Evolutionary conservation across 2,329 filamentous ascomycete species (phyloP).

Genomic region (Phyllosticta citriasiana): DNA sequence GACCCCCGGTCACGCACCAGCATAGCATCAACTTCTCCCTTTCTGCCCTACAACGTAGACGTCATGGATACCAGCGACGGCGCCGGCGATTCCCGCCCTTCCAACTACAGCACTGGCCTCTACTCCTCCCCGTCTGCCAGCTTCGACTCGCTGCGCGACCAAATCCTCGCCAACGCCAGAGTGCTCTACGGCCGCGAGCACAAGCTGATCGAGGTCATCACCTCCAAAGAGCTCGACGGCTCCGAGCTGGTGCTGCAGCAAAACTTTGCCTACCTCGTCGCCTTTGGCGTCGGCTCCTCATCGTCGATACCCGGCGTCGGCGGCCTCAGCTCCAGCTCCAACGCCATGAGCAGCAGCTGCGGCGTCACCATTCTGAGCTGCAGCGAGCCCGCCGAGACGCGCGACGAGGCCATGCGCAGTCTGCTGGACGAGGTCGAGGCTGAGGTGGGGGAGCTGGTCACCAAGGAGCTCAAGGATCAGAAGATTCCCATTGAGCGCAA

Average conservation of each 20-base stretch:
- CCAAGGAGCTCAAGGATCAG: conserved; percentile 11
- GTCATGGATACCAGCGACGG: background rate
- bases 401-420: conserved; percentile 9
- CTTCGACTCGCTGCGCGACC: background rate
- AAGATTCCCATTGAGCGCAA: conserved; percentile 9
- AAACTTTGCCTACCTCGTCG: conserved; percentile 7
- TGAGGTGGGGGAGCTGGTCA: conserved; percentile 9
- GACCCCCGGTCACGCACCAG: background rate
- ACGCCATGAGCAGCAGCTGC: background rate
- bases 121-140: background rate
- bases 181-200: conserved; percentile 6
- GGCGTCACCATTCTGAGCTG: conserved; percentile 6
- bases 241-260: conserved; percentile 9
- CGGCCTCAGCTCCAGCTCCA: background rate
- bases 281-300: conserved; percentile 1
- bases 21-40: background rate
- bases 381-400: conserved; percentile 7
- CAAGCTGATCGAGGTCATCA: conserved; percentile 10
- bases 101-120: background rate
- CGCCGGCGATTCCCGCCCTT: background rate
- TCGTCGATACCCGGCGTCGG: background rate
- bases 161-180: conserved; percentile 9
- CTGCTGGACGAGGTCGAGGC: conserved; percentile 10
- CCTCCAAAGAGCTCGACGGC: conserved; percentile 9
- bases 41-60: background rate